These are phyloP conservation scores for Apiospora kogelbergensis DNA, from an alignment of 2,329 filamentous ascomycete species.

Conservation along the genomic window DNA sequence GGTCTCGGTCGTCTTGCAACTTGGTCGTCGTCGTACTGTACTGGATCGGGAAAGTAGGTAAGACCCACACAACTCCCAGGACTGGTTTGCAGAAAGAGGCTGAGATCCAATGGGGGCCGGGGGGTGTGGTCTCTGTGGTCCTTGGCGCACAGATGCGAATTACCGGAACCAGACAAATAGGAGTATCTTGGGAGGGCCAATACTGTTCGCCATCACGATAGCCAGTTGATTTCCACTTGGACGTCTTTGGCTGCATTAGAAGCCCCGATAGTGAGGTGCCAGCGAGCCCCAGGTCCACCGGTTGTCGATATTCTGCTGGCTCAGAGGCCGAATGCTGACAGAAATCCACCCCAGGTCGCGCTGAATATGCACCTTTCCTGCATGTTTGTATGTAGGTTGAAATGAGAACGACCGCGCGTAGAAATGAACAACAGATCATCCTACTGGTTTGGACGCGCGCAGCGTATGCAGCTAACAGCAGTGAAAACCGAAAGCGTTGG, in stretches of 20 bases:
- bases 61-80: not conserved
- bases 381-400: constrained; percentile 13
- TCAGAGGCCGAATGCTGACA: constrained; percentile 12
- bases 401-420: constrained; percentile 12
- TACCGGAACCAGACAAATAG: not conserved
- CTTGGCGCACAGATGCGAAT: not conserved
- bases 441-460: not conserved
- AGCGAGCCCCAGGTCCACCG: constrained; percentile 18
- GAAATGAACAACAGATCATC: not conserved
- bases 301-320: constrained; percentile 12
- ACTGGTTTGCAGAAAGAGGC: not conserved
- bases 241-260: constrained; percentile 15
- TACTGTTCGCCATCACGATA: not conserved
- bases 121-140: not conserved
- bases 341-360: constrained; percentile 15
- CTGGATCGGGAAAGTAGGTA: not conserved
- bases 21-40: not conserved
- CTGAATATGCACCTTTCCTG: constrained; percentile 26
- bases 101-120: not conserved
- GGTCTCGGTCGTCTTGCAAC: not conserved
- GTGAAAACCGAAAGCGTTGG: not conserved
- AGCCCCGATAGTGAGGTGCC: constrained; percentile 18
- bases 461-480: constrained; percentile 1
- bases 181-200: not conserved
- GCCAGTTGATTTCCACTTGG: constrained; percentile 7